These are phyloP conservation scores for Aureobasidium pullulans DNA, from an alignment of 2,329 filamentous ascomycete genomes.

Conservation along the genomic window DNA sequence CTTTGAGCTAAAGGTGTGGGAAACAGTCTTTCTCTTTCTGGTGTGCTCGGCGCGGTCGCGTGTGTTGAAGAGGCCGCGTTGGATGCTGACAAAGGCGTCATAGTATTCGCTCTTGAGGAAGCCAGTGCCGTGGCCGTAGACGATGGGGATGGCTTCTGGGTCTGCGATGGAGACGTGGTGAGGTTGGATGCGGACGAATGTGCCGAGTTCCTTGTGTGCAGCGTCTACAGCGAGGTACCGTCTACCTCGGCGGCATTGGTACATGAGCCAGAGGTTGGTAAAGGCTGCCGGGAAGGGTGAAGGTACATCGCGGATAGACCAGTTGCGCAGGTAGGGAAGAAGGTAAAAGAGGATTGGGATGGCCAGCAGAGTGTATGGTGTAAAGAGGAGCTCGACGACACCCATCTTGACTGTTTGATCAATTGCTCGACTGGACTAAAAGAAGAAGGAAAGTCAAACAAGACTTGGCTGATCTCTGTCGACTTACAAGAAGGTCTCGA, in stretches of 20 bases:
- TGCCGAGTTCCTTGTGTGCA: constrained; percentile 67
- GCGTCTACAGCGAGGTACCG: constrained; percentile 55
- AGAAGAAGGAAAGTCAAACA: background rate
- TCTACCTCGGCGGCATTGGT: constrained; percentile 52
- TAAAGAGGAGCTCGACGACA: constrained; percentile 34
- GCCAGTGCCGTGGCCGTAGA: constrained; percentile 61
- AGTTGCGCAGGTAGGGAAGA: constrained; percentile 54
- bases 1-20: constrained; percentile 80
- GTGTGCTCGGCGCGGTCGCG: constrained; percentile 73
- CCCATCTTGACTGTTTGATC: constrained; percentile 21
- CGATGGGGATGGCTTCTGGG: constrained; percentile 62
- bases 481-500: background rate
- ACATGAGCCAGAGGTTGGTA: constrained; percentile 73
- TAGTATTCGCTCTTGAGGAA: constrained; percentile 66
- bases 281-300: constrained; percentile 60
- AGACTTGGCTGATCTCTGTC: background rate
- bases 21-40: constrained; percentile 81
- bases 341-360: constrained; percentile 49
- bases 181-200: constrained; percentile 75
- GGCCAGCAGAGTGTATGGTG: constrained; percentile 41
- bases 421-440: background rate
- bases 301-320: constrained; percentile 48
- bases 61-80: constrained; percentile 82
- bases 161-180: constrained; percentile 79
- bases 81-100: constrained; percentile 83